Conservation (phyloP, 495 filamentous ascomycete genomes). For the Aspergillus sclerotioniger region DNA sequence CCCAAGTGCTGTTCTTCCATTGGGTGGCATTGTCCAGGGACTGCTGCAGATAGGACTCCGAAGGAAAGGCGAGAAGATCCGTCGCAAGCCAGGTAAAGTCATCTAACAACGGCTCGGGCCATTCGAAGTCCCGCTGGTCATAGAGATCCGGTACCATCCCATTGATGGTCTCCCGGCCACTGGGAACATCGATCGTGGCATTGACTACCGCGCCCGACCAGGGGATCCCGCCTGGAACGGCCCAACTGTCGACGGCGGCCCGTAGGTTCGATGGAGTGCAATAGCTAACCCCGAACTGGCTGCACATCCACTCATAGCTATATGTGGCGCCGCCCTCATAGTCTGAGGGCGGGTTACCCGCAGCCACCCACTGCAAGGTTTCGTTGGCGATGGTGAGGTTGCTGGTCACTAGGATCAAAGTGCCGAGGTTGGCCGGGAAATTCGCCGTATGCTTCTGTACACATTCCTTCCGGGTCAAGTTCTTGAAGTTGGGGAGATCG, state of each 20-base stretch:
- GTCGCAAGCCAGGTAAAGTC: not conserved
- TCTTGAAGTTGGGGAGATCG: not conserved
- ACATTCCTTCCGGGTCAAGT: not conserved
- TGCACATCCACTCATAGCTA: conserved; percentile 5
- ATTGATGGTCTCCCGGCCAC: not conserved
- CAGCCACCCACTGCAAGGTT: not conserved
- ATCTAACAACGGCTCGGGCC: not conserved
- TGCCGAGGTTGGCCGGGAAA: not conserved
- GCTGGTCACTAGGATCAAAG: not conserved
- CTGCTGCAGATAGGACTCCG: not conserved
- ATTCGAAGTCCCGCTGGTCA: not conserved
- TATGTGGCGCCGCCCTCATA: not conserved
- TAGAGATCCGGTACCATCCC: not conserved
- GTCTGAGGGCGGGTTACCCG: not conserved
- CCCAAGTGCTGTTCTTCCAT: not conserved
- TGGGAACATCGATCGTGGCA: not conserved
- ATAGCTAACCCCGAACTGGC: not conserved
- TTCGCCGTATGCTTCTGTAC: not conserved
- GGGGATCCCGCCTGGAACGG: not conserved
- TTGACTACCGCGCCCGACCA: not conserved
- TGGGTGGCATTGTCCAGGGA: not conserved
- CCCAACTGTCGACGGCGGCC: not conserved
- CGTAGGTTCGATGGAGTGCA: not conserved
- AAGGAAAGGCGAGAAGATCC: not conserved
- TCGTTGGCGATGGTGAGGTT: not conserved